Evolutionary conservation across 1,284 basidiomycete genomes (phyloP), one percentile per base, ranked within the genome.

Genomic region (Cystobasidium slooffiae): DNA sequence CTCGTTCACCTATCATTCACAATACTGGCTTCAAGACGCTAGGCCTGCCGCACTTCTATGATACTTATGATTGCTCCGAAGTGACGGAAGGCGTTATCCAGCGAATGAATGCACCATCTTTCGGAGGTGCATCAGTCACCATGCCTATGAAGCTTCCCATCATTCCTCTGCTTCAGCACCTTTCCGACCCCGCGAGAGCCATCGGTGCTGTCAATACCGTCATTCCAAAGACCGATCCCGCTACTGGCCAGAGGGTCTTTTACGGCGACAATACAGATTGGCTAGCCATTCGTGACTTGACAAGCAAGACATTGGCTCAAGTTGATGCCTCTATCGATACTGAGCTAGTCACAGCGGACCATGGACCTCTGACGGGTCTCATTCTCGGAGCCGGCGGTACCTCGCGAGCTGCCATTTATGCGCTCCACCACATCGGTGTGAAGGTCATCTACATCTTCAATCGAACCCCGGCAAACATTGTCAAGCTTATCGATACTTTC

Each of bases 121-220:
- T 98, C 83, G 96, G 96, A 18, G 96, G 96, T 3, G 95, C 95
- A 7, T 94, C 92, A 6, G 94, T 98, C 31, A 99, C 97, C 5
- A 96, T 97, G 76, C 94, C 94, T 2, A 90, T 90, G 85, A 97
- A 97, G 83, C 84, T 95, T 53, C 90, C 93, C 75, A 86, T 97
- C 77, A 92, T 97, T 63, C 87, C 90, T 0, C 84, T 91, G 14
- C 86, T 97, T 47, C 89, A 93, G 78, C 83, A 84, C 55, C 84
- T 97, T 47, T 91, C 93, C 0, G 87, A 88, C 2, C 89, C 93
- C 53, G 95, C 92, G 0, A 85, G 88, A 78, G 85, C 87, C 4
- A 94, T 97, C 74, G 94, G 94, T 0, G 94, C 94, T 0, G 92
- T 97, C 78, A 97, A 97, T 83, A 97, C 94, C 31, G 87, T 97